Base-by-base conservation (phyloP, 352 stramenopile genomes). In the Pythium periplocum region DNA sequence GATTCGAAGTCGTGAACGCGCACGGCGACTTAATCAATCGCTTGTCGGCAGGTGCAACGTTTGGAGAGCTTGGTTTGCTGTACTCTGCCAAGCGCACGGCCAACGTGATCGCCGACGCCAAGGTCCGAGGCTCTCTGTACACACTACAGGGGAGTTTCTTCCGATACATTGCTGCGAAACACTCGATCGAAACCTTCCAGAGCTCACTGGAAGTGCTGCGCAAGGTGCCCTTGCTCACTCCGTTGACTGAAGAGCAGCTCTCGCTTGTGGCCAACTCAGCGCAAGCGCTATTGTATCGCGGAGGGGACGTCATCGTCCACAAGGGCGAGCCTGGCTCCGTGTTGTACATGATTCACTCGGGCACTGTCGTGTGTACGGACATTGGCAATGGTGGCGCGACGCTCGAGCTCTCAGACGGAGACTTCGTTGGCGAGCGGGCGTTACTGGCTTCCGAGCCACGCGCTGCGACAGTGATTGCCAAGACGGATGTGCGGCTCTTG, bases 351-450 rank as follows among this genome's bases (percentile, higher is more conserved):
- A 83, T 95, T 32, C 70, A 90, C 46, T 53, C 51, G 0, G 85
- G 85, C 32, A 73, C 77, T 6, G 75, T 88, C 6, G 59, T 80
- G 40, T 85, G 71, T 47, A 73, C 66, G 5, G 73, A 83, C 31
- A 79, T 86, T 60, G 90, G 68, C 61, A 71, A 60, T 33, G 68
- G 61, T 17, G 66, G 56, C n/a, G 49, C 46, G 3, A 57, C 69
- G 11, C 73, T 88, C 3, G 63, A 78, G 40, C 56, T 87, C 6
- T 60, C 61, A 38, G 68, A 89, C 17, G 75, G 86, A 8, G 84
- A 97, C 45, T 97, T 93, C 68, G 98, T 98, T 65, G 94, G 93
- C 49, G 93, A 98, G 57, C 78, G 86, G 35, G 88, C 93, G 3
- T 66, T 98, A 4, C 54, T 97, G 11, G 89, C 75, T 5, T 62